These are phyloP conservation scores for Ramaria rubella DNA, from an alignment of 768 basidiomycete genomes.

Conservation along the genomic window DNA sequence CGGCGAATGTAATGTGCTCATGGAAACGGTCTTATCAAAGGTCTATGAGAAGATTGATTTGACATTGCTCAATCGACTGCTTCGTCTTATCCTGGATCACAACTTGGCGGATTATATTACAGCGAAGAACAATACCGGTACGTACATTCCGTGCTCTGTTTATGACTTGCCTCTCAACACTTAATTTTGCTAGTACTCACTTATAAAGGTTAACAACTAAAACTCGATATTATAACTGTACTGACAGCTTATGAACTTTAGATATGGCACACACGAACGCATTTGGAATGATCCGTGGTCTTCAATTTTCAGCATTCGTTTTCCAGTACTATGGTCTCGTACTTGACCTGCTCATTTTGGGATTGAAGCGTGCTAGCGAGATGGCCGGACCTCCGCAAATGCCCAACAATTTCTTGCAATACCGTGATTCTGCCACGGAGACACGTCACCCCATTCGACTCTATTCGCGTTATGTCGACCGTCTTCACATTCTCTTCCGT, in stretches of 20 bases:
- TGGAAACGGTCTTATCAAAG: constrained; percentile 97
- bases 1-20: constrained; percentile 96
- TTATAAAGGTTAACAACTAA: constrained; percentile 55
- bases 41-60: constrained; percentile 99
- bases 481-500: constrained; percentile 92
- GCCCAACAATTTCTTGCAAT: constrained; percentile 98
- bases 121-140: constrained; percentile 92
- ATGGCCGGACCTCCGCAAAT: constrained; percentile 97
- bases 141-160: constrained; percentile 13
- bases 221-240: background rate
- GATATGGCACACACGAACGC: constrained; percentile 99
- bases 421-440: constrained; percentile 90
- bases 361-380: constrained; percentile 96
- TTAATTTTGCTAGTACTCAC: constrained; percentile 50
- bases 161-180: background rate
- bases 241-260: constrained; percentile 9
- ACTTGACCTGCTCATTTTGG: constrained; percentile 90
- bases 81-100: constrained; percentile 95
- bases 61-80: constrained; percentile 88
- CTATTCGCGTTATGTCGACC: constrained; percentile 95
- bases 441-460: constrained; percentile 96
- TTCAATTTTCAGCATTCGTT: constrained; percentile 98
- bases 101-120: constrained; percentile 99
- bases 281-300: constrained; percentile 92
- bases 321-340: constrained; percentile 99